Percentiles rank a stretch among this genome's conserved stretches.
These are phyloP conservation scores for Monosporascus sp. DNA, from an alignment of 2,329 filamentous ascomycete species.

Conservation along the genomic window DNA sequence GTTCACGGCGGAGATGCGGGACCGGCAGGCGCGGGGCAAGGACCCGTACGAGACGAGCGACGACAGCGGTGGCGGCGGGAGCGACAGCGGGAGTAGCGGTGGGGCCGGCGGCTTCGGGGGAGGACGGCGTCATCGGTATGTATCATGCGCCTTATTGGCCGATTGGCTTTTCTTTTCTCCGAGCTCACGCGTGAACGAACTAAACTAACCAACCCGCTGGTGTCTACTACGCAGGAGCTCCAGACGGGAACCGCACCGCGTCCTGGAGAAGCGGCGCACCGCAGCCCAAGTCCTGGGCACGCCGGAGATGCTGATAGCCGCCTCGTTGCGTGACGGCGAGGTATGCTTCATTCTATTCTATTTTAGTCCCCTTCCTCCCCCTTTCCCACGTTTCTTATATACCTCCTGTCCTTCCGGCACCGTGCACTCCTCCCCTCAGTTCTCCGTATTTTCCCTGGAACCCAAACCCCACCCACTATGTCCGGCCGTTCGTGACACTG, in stretches of 20 bases:
- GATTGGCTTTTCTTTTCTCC: background rate
- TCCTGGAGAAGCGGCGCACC: slow-evolving; percentile 39
- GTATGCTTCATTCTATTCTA: slow-evolving; percentile 33
- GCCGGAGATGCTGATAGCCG: slow-evolving; percentile 55
- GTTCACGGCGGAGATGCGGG: slow-evolving; percentile 49
- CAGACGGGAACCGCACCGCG: slow-evolving; percentile 35
- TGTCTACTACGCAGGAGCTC: background rate
- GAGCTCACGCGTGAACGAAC: too few species aligned
- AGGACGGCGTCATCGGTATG: slow-evolving; percentile 11
- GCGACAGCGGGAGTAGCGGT: slow-evolving; percentile 4
- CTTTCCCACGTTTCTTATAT: background rate
- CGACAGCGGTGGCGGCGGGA: slow-evolving; percentile 18
- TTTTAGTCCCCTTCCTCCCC: background rate
- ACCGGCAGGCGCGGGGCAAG: slow-evolving; percentile 55
- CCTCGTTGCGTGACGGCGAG: slow-evolving; percentile 48
- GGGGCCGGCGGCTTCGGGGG: slow-evolving; percentile 9
- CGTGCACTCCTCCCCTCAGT: background rate
- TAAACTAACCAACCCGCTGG: background rate
- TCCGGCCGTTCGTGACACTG: background rate
- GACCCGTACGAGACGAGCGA: slow-evolving; percentile 41
- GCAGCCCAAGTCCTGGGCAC: slow-evolving; percentile 50
- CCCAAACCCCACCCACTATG: background rate
- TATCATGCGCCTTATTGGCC: background rate
- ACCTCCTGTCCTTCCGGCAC: background rate
- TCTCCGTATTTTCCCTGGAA: background rate